Base-by-base conservation (phyloP, 805 yeast species). In the Teunomyces lycoperdinae region DNA sequence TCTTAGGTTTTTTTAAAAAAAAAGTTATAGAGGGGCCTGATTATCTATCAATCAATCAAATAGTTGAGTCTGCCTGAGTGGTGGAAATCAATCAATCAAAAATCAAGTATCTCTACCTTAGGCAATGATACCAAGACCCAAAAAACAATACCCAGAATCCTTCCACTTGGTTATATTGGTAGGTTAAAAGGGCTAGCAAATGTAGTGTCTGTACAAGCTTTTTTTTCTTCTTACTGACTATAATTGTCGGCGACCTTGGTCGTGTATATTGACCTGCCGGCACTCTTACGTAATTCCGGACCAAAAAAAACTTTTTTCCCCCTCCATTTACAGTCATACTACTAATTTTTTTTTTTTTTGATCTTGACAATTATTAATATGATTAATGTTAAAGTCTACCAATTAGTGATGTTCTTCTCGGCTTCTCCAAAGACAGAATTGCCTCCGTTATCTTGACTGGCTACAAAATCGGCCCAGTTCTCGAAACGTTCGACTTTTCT, bases 371-470 rank as follows among this genome's bases (percentile, higher is more conserved):
- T 5, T 20, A 20, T 20, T 20, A 20, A 20, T 20, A 20, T 20
- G 24, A 20, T 20, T 20, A 20, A 20, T 5, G 24, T 20, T 20
- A 5, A 20, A 20, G 13, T 24, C 62, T 66, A 92, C 99, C 99
- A 92, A 52, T 84, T 87, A 28, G 98, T 89, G 43, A 94, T 91
- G 62, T 87, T 69, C 54, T 67, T 91, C 62, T 87, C 96, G 11
- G 96, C 95, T 66, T 92, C 99, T 1, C 98, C 97, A 63, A 92
- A 91, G 9, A 90, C 85, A 39, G 84, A 82, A 48, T 78, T 79
- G 11, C 79, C 80, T 6, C 75, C 80, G 43, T 72, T 72, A 44
- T 72, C 76, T 6, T 61, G 60, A 26, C 58, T 68, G 13, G 62
- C 62, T 9, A 71, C 71, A 42, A 57, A 60, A 28, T 71, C 68